phyloP scores from a whole-genome alignment of 2,329 filamentous ascomycete species.

The Penicillium occitanis region DNA sequence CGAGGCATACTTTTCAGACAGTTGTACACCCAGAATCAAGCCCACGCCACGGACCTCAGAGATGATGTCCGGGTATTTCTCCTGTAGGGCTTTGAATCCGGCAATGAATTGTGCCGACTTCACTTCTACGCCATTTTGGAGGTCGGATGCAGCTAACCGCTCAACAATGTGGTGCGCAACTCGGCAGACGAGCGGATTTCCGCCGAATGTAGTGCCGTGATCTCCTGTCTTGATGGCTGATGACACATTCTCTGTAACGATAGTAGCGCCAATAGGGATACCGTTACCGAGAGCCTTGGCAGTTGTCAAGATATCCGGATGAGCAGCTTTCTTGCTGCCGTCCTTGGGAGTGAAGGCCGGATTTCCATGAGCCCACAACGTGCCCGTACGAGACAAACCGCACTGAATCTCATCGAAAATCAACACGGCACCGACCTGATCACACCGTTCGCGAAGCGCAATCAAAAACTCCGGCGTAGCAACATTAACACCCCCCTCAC shows the following conservation, averaged over 20 bases:
- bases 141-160: slow-evolving; percentile 67
- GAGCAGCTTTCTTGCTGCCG: slow-evolving; percentile 60
- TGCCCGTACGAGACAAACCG: slow-evolving; percentile 81
- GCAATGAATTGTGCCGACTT: slow-evolving; percentile 64
- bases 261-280: slow-evolving; percentile 86
- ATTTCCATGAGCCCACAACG: slow-evolving; percentile 81
- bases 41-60: slow-evolving; percentile 79
- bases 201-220: slow-evolving; percentile 92
- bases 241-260: slow-evolving; percentile 64
- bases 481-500: slow-evolving; percentile 87
- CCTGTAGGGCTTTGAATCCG: slow-evolving; percentile 57
- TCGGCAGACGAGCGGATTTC: slow-evolving; percentile 82
- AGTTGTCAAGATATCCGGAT: slow-evolving; percentile 90
- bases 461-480: slow-evolving; percentile 79
- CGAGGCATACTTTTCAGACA: slow-evolving; percentile 64
- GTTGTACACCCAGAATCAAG: slow-evolving; percentile 81
- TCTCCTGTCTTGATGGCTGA: slow-evolving; percentile 72
- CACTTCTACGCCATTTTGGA: slow-evolving; percentile 67
- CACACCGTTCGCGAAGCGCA: slow-evolving; percentile 79
- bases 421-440: slow-evolving; percentile 81
- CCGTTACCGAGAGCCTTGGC: slow-evolving; percentile 97
- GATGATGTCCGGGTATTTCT: slow-evolving; percentile 69
- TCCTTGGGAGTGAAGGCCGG: slow-evolving; percentile 56
- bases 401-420: slow-evolving; percentile 98
- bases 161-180: slow-evolving; percentile 83